Evolutionary conservation across 2,329 filamentous ascomycete species (phyloP).

Genomic region (Fusarium keratoplasticum): DNA sequence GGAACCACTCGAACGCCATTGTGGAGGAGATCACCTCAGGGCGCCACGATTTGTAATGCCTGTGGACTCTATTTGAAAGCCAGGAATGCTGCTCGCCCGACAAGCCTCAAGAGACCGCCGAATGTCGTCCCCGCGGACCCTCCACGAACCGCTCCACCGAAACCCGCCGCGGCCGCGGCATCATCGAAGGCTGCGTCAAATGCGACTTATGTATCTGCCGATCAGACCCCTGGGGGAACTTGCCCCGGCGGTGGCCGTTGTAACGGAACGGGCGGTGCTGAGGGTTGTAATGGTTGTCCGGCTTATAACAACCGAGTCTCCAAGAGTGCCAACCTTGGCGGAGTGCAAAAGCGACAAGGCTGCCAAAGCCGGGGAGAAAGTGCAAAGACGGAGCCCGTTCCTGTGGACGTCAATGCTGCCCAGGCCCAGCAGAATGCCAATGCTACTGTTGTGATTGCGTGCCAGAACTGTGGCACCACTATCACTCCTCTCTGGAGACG

Average conservation of each 20-base stretch:
- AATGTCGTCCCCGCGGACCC: conserved; percentile 58
- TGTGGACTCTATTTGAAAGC: conserved; percentile 96
- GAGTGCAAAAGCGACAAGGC: conserved; percentile 61
- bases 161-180: conserved; percentile 51
- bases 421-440: conserved; percentile 46
- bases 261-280: conserved; percentile 95
- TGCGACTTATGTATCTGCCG: conserved; percentile 80
- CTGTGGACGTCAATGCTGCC: conserved; percentile 51
- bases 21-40: conserved; percentile 93
- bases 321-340: conserved; percentile 81
- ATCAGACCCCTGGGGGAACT: conserved; percentile 82
- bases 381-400: conserved; percentile 44
- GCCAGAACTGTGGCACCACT: conserved; percentile 96
- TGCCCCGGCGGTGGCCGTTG: conserved; percentile 95
- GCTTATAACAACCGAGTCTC: conserved; percentile 97
- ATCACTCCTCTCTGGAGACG: conserved; percentile 96
- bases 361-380: conserved; percentile 45
- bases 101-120: conserved; percentile 85
- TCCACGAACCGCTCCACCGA: conserved; percentile 56
- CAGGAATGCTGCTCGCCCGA: conserved; percentile 89
- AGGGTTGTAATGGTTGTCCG: conserved; percentile 94
- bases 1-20: conserved; percentile 92
- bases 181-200: conserved; percentile 56
- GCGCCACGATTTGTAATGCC: conserved; percentile 96
- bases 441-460: conserved; percentile 77